These are phyloP conservation scores for Piedraia hortae DNA, from an alignment of 2,329 filamentous ascomycete species.

Conservation along the genomic window DNA sequence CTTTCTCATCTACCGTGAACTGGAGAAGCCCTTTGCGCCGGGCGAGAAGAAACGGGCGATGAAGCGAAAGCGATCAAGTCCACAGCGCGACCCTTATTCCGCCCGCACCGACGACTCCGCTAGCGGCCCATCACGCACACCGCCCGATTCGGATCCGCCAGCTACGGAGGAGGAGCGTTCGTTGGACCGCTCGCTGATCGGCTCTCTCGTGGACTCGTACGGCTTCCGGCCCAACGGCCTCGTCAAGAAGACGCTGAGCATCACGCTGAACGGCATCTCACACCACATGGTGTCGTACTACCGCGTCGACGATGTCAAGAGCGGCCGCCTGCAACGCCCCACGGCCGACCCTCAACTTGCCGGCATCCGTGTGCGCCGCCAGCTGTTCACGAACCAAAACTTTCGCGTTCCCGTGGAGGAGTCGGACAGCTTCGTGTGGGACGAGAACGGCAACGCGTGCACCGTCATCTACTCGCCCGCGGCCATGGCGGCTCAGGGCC, in stretches of 20 bases:
- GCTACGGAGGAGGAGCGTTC: conserved; percentile 16
- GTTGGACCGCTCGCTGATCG: conserved; percentile 36
- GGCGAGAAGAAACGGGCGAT: conserved; percentile 66
- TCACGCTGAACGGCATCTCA: conserved; percentile 42
- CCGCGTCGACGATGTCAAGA: conserved; percentile 48
- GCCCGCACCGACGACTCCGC: conserved; percentile 12
- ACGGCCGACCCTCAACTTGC: conserved; percentile 21
- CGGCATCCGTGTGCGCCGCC: conserved; percentile 12
- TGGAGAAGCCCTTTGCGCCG: conserved; percentile 45
- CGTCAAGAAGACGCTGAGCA: conserved; percentile 79
- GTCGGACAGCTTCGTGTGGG: conserved; percentile 13
- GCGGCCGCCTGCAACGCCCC: conserved; percentile 30
- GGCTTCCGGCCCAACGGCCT: conserved; percentile 59
- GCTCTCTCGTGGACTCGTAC: conserved; percentile 72
- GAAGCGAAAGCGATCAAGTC: conserved; percentile 32
- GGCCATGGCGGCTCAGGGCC: conserved; percentile 7
- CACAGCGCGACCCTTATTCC: conserved; percentile 27
- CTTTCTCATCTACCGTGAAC: conserved; percentile 62
- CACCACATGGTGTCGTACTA: conserved; percentile 85
- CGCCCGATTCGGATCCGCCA: conserved; percentile 9
- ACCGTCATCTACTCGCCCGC: conserved; percentile 11
- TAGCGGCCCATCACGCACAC: conserved; percentile 11
- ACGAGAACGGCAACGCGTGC: conserved; percentile 12
- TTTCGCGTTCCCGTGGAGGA: conserved; percentile 15
- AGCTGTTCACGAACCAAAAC: conserved; percentile 15